Base-by-base conservation (phyloP, 2,329 filamentous ascomycete genomes). In the Capronia epimyces region DNA sequence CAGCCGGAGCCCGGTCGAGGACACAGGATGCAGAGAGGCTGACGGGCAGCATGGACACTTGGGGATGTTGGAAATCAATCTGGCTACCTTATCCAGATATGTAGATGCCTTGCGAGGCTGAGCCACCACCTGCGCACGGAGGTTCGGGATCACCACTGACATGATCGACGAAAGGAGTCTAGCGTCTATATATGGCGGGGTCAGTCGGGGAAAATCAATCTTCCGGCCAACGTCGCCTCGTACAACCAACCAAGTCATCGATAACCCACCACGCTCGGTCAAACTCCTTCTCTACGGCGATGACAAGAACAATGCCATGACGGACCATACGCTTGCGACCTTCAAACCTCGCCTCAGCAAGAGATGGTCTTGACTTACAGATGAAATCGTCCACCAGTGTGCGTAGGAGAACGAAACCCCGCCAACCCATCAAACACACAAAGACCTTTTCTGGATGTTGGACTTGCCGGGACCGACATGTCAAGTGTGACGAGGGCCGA, bases 401-500 rank as follows among this genome's bases (percentile, higher is more conserved):
- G 10, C 49, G 53, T 21, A 49, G 43, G 43, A 16, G 45, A 34
- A 45, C 46, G 21, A 57, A 42, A 32, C 32, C 36, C 21, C 55
- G 55, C 13, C 49, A 52, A 18, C 52, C 55, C 18, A 41, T 57
- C 39, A 57, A 57, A 36, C 55, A 57, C 49, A 58, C 45, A 29
- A 59, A 59, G 36, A 55, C 55, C 39, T 53, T 56, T 43, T 51
- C 51, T 2, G 56, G 54, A 4, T 59, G 56, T 43, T 57, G 54
- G 54, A 59, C 51, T 8, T 59, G 56, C 34, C 50, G 54, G 12
- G 48, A 49, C 8, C 45, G 56, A 21, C 54, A 57, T 18, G 56
- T 66, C 13, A 66, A 65, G 47, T 66, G 64, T 40, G 62, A 61
- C 41, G 63, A 65, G 46, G 52, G 46, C 8, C 60, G 57, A 2